Evolutionary conservation across 805 yeast species (phyloP), one percentile per base, ranked within the genome.

Genomic region (Saturnispora bothae): DNA sequence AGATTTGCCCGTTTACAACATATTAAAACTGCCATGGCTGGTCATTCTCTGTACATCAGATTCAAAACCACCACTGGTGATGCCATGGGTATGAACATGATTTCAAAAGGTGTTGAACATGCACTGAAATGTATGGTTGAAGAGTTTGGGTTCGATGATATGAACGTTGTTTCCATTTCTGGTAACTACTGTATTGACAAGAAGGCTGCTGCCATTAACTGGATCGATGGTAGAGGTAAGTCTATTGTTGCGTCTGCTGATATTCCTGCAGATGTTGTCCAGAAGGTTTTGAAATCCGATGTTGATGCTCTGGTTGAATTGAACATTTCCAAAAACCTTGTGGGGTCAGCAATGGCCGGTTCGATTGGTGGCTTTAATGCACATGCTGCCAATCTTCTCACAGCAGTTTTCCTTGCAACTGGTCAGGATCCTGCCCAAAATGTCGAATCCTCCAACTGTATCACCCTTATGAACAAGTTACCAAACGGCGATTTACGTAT

Each of bases 11-110:
- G 96, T 54, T 72, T 92, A 53, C 95, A 83, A 60, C 82, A 82
- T 50, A 68, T 89, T 47, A 83, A 85, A 60, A 85, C 96, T 14
- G 94, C 97, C 3, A 67, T 89, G 59, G 98, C 99, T 14, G 98
- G 99, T 22, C 81, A 81, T 34, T 68, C 82, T 49, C 68, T 92
- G 51, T 92, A 74, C 53, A 80, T 92, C 50, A 77, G 99, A 54
- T 92, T 92, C 68, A 77, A 88, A 58, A 94, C 99, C n/a, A 86
- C 95, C 28, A 92, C 99, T 15, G 99, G 99, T 61, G 99, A 92
- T 66, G 99, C 99, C 15, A 92, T 92, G 99, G 99, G 99, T 47
- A 92, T 92, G 99, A 92, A 92, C 60, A 92, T 92, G 99, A 92
- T 92, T 44, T 89, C 97, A 21, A 92, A 92, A 64, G 99, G 98